Conservation (phyloP, 148 eudicot species). For the Vaccinium vitisidaea region DNA sequence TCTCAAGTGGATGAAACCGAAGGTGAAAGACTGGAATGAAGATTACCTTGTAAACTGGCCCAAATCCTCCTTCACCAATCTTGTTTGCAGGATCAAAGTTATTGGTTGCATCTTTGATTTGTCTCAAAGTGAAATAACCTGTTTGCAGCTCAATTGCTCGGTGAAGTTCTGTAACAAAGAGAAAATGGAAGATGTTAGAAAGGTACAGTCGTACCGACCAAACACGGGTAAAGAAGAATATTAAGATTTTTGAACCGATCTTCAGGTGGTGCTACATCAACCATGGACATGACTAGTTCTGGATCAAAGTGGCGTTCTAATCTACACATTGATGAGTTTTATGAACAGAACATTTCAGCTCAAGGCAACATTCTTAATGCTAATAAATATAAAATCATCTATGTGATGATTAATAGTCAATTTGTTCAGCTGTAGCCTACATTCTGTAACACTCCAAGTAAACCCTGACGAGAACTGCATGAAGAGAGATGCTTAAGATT, state of each 20-base stretch:
- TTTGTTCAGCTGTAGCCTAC: neutral
- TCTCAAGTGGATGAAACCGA: neutral
- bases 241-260: neutral
- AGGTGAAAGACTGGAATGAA: neutral
- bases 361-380: neutral
- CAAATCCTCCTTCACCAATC: constrained; percentile 77
- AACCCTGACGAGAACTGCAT: neutral
- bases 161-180: constrained; percentile 27
- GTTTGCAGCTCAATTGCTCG: constrained; percentile 40
- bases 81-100: constrained; percentile 50
- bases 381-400: neutral
- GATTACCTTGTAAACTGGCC: constrained; percentile 66
- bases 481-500: neutral
- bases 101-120: constrained; percentile 45
- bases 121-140: constrained; percentile 35
- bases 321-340: neutral
- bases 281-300: neutral
- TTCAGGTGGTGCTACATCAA: neutral
- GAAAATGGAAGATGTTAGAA: neutral
- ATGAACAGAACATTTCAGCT: neutral
- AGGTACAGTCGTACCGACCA: neutral
- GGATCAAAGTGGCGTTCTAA: neutral
- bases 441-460: neutral
- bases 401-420: neutral
- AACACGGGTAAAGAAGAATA: neutral